Evolutionary conservation across 257 asterid species (phyloP).

Genomic region (Gentiana dahurica): DNA sequence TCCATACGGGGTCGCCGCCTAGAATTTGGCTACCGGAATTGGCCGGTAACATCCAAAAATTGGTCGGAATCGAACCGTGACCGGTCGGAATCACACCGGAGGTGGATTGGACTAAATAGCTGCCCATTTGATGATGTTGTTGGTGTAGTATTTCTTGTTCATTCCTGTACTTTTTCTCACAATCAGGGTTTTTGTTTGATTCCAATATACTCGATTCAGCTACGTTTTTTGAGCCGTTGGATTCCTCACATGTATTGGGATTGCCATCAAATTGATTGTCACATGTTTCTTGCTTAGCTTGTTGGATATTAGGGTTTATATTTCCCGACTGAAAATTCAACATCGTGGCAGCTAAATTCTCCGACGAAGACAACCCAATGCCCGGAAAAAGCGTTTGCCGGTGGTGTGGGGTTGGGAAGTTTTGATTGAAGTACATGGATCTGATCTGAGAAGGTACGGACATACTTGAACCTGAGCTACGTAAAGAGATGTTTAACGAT

Average conservation of each 20-base stretch:
- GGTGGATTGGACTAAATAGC: constrained; percentile 58
- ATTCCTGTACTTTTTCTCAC: constrained; percentile 45
- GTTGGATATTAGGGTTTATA: constrained; percentile 41
- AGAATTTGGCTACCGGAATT: constrained; percentile 55
- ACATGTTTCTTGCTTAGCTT: constrained; percentile 51
- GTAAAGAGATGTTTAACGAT: constrained; percentile 70
- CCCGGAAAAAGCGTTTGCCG: constrained; percentile 42
- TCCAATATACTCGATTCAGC: no score
- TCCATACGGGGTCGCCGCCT: constrained; percentile 80
- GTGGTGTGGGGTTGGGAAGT: constrained; percentile 34
- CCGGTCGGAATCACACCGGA: constrained; percentile 61
- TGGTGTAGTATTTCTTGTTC: constrained; percentile 44
- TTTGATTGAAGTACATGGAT: constrained; percentile 60
- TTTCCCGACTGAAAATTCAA: constrained; percentile 50
- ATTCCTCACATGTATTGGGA: constrained; percentile 35
- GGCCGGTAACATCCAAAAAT: constrained; percentile 80
- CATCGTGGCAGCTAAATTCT: constrained; percentile 40
- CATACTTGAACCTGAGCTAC: constrained; percentile 89
- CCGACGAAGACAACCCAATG: constrained; percentile 50
- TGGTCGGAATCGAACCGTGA: constrained; percentile 72
- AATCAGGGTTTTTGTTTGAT: constrained; percentile 7
- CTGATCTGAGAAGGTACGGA: constrained; percentile 86
- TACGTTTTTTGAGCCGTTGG: no score
- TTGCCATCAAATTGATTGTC: constrained; percentile 35
- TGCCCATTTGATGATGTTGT: constrained; percentile 61